Conservation (phyloP, 352 stramenopile genomes). For the Peronosclerospora sorghi region DNA sequence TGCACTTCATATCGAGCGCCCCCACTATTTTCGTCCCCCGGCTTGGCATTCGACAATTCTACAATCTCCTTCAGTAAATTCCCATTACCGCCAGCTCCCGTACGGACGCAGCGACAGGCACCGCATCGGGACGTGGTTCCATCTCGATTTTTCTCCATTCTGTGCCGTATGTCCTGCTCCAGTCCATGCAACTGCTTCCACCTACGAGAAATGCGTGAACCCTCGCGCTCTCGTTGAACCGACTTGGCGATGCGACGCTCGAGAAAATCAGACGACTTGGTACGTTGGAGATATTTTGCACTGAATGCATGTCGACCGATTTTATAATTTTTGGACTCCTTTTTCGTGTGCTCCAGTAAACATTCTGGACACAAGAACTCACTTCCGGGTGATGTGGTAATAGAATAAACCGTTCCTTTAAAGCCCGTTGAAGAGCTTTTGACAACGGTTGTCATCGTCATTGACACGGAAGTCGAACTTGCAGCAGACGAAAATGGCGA, state of each 20-base stretch:
- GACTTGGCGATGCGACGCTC: slow-evolving; percentile 91
- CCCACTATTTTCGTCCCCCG: slow-evolving; percentile 80
- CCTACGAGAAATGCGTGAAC: too few relatives aligned
- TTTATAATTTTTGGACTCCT: slow-evolving; percentile 75
- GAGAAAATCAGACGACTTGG: slow-evolving; percentile 90
- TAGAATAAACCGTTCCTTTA: slow-evolving; percentile 43
- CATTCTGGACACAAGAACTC: slow-evolving; percentile 91
- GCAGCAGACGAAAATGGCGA: slow-evolving; percentile 11
- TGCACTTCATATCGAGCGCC: slow-evolving; percentile 91
- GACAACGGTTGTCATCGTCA: slow-evolving; percentile 22
- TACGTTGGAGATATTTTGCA: slow-evolving; percentile 90
- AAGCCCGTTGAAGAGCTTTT: slow-evolving; percentile 14
- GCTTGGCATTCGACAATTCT: slow-evolving; percentile 73
- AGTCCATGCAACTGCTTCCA: too few relatives aligned
- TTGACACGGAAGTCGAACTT: slow-evolving; percentile 14
- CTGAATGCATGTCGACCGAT: slow-evolving; percentile 85
- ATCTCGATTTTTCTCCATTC: slow-evolving; percentile 94
- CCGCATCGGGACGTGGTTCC: too few relatives aligned
- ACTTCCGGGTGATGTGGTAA: slow-evolving; percentile 63
- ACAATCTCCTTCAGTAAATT: slow-evolving; percentile 99
- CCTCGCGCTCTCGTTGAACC: slow-evolving; percentile 90
- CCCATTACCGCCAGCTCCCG: slow-evolving; percentile 97
- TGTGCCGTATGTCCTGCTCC: too few relatives aligned
- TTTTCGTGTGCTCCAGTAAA: slow-evolving; percentile 80
- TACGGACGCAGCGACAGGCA: too few relatives aligned